A percentile compares a stretch with the other conserved stretches of the same genome.
These are phyloP conservation scores for Echeveria elegans DNA, from an alignment of 164 flowering plant genomes.

Conservation along the genomic window DNA sequence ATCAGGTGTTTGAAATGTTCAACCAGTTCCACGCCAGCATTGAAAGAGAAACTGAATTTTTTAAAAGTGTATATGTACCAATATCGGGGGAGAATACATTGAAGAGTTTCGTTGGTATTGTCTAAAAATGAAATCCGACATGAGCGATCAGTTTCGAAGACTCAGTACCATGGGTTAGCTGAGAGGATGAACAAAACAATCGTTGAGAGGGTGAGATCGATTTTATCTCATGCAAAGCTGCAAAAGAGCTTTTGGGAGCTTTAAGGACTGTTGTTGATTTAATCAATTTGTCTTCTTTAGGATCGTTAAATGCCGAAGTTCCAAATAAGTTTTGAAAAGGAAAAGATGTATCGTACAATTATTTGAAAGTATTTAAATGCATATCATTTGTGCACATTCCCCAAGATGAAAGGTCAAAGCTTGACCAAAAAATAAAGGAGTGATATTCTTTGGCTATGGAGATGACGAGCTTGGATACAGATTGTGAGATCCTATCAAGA, in stretches of 20 bases:
- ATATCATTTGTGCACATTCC: constrained; percentile 6
- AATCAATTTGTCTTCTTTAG: neutral
- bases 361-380: constrained; percentile 11
- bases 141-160: neutral
- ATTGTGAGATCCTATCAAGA: too few species aligned
- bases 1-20: too few species aligned
- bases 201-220: neutral
- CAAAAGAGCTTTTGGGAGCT: neutral
- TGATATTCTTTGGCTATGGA: constrained; percentile 7
- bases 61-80: neutral
- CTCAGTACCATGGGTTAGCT: constrained; percentile 7
- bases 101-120: neutral
- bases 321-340: constrained; percentile 4
- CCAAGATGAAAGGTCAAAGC: constrained; percentile 9
- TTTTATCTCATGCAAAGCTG: constrained; percentile 8
- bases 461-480: too few species aligned
- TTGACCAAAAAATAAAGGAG: constrained; percentile 7
- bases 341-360: constrained; percentile 5
- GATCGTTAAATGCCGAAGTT: neutral
- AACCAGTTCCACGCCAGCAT: too few species aligned
- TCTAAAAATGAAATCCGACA: neutral
- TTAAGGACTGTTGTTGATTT: neutral
- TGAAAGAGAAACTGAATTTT: neutral
- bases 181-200: constrained; percentile 7
- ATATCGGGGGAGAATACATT: neutral